Evolutionary conservation across 2,329 filamentous ascomycete genomes (phyloP), one percentile per base, ranked within the genome.

Genomic region (Onygenales sp.): DNA sequence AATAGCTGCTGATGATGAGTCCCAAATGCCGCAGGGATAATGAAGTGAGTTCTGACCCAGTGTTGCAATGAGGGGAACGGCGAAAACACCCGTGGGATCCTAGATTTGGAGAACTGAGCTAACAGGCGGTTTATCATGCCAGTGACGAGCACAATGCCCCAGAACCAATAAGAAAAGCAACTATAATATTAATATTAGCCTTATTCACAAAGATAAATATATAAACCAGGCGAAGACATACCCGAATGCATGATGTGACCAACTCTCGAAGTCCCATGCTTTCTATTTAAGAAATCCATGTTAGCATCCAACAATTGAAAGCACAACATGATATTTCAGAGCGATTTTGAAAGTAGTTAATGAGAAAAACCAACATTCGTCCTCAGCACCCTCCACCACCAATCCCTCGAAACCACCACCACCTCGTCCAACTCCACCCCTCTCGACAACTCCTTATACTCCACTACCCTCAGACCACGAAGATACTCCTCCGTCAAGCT

Each of bases 1-100:
- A 74, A 57, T 0, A 67, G 63, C 33, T 71, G 69, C 27, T 72
- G 70, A 42, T 70, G 70, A 45, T 70, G 67, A 11, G 68, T 63
- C 27, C 70, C 68, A 39, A 77, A 69, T 0, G 74, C 66, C 1
- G 73, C 68, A 3, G 77, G 73, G 8, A 74, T 61, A 7, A 74
- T 65, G 8, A 79, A 46, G 58, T 74, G 61, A 2, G 64, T 66
- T 27, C 67, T 59, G 3, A 70, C 21, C 67, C 68, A 72, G 36
- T 67, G 59, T 52, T 64, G 57, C 7, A 56, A 31, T 13, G 36
- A 42, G 10, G 53, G 42, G 17, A 58, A 50, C 7, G 53, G 54
- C 17, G 21, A 49, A 36, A 55, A 45, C 49, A 27, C 14, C 14
- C 9, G 42, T 44, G 36, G 34, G 34, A 49, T 45, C 49, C 52